A percentile compares a stretch with the other conserved stretches of the same genome.
These are phyloP conservation scores for Phytopythium montanum DNA, from an alignment of 352 stramenopile genomes.

Conservation along the genomic window DNA sequence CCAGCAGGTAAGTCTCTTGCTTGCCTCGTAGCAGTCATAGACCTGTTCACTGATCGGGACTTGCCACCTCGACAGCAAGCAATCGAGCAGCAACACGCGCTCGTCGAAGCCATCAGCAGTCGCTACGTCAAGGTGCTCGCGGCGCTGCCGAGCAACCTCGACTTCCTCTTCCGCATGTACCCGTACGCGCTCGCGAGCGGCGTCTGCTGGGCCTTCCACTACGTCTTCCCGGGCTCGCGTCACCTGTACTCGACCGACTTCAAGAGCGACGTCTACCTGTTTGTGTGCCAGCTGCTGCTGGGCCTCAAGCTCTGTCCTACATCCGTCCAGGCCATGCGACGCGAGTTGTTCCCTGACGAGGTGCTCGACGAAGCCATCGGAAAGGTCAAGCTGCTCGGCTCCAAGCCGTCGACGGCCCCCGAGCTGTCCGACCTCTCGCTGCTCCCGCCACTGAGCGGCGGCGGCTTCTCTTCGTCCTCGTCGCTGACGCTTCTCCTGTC, in stretches of 20 bases:
- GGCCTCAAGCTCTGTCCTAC: constrained; percentile 61
- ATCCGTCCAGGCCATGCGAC: constrained; percentile 62
- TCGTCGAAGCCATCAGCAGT: constrained; percentile 64
- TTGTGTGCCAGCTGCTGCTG: constrained; percentile 69
- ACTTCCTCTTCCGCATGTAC: constrained; percentile 89
- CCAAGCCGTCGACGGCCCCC: constrained; percentile 1
- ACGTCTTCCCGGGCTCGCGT: constrained; percentile 83
- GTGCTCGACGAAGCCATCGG: constrained; percentile 45
- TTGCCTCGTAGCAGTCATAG: neutral
- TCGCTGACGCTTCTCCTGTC: neutral
- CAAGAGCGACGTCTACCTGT: constrained; percentile 76
- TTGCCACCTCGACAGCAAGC: constrained; percentile 32
- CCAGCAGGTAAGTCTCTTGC: constrained; percentile 42
- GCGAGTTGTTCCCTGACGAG: constrained; percentile 75
- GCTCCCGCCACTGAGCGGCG: constrained; percentile 2
- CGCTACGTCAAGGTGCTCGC: constrained; percentile 84
- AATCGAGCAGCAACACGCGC: constrained; percentile 48
- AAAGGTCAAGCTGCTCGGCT: constrained; percentile 27
- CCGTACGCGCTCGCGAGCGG: constrained; percentile 79
- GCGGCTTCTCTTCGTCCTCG: constrained; percentile 5
- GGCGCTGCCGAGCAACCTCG: constrained; percentile 61
- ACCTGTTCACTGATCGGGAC: neutral
- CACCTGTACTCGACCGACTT: constrained; percentile 83
- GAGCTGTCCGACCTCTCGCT: constrained; percentile 2
- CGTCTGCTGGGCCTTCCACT: constrained; percentile 85